Conservation (phyloP, 2,329 filamentous ascomycete genomes). For the Escovopsis sp. region DNA sequence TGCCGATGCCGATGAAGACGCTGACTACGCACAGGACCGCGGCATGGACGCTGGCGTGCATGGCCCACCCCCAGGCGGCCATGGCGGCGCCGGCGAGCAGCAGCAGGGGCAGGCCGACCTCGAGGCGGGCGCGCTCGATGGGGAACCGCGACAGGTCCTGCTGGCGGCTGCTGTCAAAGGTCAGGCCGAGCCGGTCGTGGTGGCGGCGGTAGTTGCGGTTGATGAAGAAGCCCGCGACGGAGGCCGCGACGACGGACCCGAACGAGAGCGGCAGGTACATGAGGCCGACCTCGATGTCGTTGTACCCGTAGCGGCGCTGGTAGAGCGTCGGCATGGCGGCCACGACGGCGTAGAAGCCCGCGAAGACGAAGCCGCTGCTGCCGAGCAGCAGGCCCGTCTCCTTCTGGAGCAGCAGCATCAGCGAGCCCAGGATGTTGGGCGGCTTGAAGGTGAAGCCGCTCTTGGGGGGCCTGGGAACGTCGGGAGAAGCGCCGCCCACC, state of each 20-base stretch:
- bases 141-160: conserved; percentile 34
- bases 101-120: conserved; percentile 35
- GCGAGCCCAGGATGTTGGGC: conserved; percentile 26
- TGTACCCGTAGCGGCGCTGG: conserved; percentile 41
- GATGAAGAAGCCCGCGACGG: conserved; percentile 37
- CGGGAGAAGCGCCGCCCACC: background rate
- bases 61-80: conserved; percentile 37
- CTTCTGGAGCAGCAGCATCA: conserved; percentile 26
- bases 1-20: conserved; percentile 30
- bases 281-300: conserved; percentile 38
- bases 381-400: conserved; percentile 30
- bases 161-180: conserved; percentile 37
- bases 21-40: conserved; percentile 33
- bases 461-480: conserved; percentile 1
- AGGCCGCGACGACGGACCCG: conserved; percentile 32
- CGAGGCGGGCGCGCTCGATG: conserved; percentile 35
- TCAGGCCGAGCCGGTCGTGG: conserved; percentile 36
- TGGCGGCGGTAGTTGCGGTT: conserved; percentile 55
- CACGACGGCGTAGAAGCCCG: conserved; percentile 34
- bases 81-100: conserved; percentile 32
- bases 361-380: conserved; percentile 30
- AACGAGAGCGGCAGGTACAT: conserved; percentile 37
- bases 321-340: conserved; percentile 30
- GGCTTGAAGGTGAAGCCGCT: conserved; percentile 21
- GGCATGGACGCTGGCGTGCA: conserved; percentile 26